Conservation (phyloP, 805 yeast species). For the Nakazawaea ambrosiae region DNA sequence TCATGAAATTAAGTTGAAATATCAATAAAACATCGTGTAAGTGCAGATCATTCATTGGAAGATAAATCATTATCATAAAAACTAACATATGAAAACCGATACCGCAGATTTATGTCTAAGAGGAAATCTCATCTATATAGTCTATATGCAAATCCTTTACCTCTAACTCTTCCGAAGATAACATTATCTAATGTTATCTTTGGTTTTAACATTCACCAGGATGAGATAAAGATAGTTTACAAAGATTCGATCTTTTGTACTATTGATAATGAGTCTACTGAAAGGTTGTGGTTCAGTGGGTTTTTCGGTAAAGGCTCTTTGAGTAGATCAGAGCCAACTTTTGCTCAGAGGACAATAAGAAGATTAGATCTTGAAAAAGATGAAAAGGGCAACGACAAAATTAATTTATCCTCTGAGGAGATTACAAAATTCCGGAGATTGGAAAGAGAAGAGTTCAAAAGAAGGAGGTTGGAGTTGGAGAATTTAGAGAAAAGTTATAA, state of each 20-base stretch:
- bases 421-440: slow-evolving; percentile 65
- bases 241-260: slow-evolving; percentile 33
- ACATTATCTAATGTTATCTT: slow-evolving; percentile 2
- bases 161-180: slow-evolving; percentile 34
- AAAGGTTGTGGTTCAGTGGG: slow-evolving; percentile 70
- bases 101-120: slow-evolving; percentile 24
- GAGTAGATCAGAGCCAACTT: slow-evolving; percentile 89
- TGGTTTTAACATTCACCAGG: slow-evolving; percentile 14
- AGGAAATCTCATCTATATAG: slow-evolving; percentile 23
- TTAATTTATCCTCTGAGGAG: slow-evolving; percentile 56
- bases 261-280: slow-evolving; percentile 37
- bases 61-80: too few relatives aligned
- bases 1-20: too few relatives aligned
- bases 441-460: slow-evolving; percentile 68
- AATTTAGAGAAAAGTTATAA: slow-evolving; percentile 29
- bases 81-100: too few relatives aligned
- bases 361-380: slow-evolving; percentile 41
- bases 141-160: slow-evolving; percentile 46
- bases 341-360: slow-evolving; percentile 62
- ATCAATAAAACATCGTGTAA: too few relatives aligned
- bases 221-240: background rate
- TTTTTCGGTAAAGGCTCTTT: slow-evolving; percentile 91
- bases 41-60: too few relatives aligned
- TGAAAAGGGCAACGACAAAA: slow-evolving; percentile 1
- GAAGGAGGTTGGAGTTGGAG: slow-evolving; percentile 57